Evolutionary conservation across 108 stramenopile species (phyloP).

Genomic region (Cyclostephanos tholiformis): DNA sequence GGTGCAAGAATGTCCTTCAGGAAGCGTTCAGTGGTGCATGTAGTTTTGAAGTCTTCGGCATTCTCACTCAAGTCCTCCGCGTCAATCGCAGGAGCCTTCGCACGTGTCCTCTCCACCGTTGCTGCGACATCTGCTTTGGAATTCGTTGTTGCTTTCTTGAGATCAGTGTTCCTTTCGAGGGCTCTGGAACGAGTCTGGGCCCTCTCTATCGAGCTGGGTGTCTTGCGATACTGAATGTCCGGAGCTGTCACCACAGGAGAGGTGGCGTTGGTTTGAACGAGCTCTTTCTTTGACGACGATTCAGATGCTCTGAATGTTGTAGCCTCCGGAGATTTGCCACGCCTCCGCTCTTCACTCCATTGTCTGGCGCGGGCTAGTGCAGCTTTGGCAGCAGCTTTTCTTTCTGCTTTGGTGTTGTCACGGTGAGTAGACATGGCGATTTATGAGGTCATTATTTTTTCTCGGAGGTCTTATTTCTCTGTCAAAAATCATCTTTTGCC

Average conservation of each 20-base stretch:
- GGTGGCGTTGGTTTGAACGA: not conserved
- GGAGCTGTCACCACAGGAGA: not conserved
- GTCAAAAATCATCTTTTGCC: not conserved
- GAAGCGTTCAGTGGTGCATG: not conserved
- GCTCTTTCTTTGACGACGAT: not conserved
- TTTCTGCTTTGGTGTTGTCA: not conserved
- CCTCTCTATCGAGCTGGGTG: not conserved
- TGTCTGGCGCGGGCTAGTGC: not conserved
- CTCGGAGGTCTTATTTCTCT: not conserved
- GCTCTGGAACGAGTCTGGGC: constrained; percentile 6
- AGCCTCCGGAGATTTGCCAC: not conserved
- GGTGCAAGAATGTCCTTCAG: not conserved
- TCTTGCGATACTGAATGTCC: constrained; percentile 2
- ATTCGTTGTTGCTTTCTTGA: not conserved
- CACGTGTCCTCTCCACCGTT: not conserved
- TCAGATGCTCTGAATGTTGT: not conserved
- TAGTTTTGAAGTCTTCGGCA: constrained; percentile 2
- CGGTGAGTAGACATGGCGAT: not conserved
- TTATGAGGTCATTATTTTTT: not conserved
- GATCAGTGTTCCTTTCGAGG: constrained; percentile 1
- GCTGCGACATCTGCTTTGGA: not conserved
- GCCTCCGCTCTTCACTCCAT: not conserved
- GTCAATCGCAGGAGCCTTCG: not conserved
- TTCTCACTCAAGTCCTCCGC: not conserved
- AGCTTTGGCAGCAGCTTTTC: not conserved